Evolutionary conservation across 208 protist species (phyloP).

Genomic region (Angomonas ambiguus): DNA sequence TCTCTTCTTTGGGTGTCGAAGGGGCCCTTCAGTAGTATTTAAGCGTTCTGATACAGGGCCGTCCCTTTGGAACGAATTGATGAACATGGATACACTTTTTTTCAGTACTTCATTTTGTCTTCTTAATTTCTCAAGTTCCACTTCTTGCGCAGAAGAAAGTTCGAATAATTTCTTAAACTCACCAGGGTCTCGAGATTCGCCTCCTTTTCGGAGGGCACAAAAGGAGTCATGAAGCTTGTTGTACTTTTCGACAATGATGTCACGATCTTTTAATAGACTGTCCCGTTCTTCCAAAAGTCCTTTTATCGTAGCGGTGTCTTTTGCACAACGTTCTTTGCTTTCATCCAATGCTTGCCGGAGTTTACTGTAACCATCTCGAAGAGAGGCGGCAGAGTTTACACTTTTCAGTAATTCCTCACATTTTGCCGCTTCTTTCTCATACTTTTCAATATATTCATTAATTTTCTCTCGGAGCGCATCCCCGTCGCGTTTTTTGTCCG

Average conservation of each 20-base stretch:
- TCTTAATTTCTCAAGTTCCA: conserved; percentile 65
- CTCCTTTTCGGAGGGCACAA: not conserved
- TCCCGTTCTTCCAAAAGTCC: conserved; percentile 52
- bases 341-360: conserved; percentile 52
- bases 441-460: not conserved
- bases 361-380: conserved; percentile 33
- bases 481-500: conserved; percentile 16
- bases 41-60: conserved; percentile 64
- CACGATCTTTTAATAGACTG: conserved; percentile 49
- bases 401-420: not conserved
- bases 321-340: conserved; percentile 51
- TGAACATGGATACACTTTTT: conserved; percentile 67
- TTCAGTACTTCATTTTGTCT: conserved; percentile 70
- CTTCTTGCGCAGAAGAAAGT: conserved; percentile 60
- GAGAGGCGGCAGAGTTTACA: not conserved
- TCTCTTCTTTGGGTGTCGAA: conserved; percentile 78
- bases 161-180: conserved; percentile 53
- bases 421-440: not conserved
- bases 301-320: conserved; percentile 47
- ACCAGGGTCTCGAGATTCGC: not conserved
- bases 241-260: conserved; percentile 77
- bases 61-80: conserved; percentile 39
- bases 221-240: conserved; percentile 28
- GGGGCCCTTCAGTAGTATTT: conserved; percentile 70
- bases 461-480: conserved; percentile 10